phyloP scores from a whole-genome alignment of 2,329 filamentous ascomycete genomes.

The Cryphonectria nitschkei region DNA sequence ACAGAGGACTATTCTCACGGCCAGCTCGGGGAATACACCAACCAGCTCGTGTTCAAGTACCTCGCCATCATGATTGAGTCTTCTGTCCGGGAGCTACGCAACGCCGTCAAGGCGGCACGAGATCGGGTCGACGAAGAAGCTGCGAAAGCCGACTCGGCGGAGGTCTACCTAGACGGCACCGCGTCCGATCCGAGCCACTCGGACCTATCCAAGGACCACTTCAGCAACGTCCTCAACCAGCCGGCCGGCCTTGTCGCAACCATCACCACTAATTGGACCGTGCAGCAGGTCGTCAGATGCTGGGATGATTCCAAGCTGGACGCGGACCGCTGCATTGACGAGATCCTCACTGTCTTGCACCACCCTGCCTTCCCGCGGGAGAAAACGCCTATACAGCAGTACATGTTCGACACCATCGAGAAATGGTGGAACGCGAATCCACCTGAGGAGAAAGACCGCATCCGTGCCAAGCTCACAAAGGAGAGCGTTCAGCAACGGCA shows the following conservation, averaged over 20 bases:
- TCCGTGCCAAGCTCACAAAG: constrained; percentile 36
- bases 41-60: constrained; percentile 37
- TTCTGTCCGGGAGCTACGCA: constrained; percentile 37
- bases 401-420: constrained; percentile 68
- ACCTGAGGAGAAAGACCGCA: constrained; percentile 30
- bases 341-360: constrained; percentile 67
- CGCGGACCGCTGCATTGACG: constrained; percentile 64
- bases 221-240: constrained; percentile 61
- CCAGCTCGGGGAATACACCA: constrained; percentile 37
- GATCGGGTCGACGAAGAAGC: constrained; percentile 38
- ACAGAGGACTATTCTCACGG: constrained; percentile 31
- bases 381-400: constrained; percentile 62
- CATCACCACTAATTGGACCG: constrained; percentile 66
- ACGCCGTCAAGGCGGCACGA: constrained; percentile 38
- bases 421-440: constrained; percentile 51
- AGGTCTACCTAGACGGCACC: constrained; percentile 35
- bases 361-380: constrained; percentile 60
- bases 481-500: constrained; percentile 35
- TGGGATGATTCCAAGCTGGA: constrained; percentile 69
- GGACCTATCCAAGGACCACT: constrained; percentile 63
- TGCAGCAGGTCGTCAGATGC: constrained; percentile 68
- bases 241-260: constrained; percentile 58
- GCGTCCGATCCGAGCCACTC: constrained; percentile 61
- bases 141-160: constrained; percentile 35
- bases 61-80: constrained; percentile 38